These are phyloP conservation scores for Falciphora oryzae DNA, from an alignment of 2,329 filamentous ascomycete genomes.

Conservation along the genomic window DNA sequence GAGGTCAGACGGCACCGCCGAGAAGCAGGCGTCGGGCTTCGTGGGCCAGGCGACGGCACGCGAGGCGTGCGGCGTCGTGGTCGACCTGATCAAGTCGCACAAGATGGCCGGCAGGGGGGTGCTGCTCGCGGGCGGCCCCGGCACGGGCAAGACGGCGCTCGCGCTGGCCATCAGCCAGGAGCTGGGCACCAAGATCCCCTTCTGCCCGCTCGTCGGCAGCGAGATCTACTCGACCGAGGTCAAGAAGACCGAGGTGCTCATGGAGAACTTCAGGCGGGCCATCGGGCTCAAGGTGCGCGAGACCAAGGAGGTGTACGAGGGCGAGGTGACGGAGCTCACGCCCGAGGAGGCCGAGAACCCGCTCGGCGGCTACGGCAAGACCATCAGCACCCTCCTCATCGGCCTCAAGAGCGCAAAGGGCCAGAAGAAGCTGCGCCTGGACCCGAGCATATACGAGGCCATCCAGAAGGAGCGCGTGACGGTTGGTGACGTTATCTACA, in stretches of 20 bases:
- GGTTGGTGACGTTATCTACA: slow-evolving; percentile 96
- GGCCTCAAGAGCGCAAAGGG: slow-evolving; percentile 92
- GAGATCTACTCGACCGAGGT: slow-evolving; percentile 98
- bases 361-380: slow-evolving; percentile 92
- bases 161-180: slow-evolving; percentile 95
- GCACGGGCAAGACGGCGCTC: slow-evolving; percentile 94
- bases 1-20: slow-evolving; percentile 77
- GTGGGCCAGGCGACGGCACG: slow-evolving; percentile 82
- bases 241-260: slow-evolving; percentile 98
- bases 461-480: slow-evolving; percentile 98
- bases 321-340: slow-evolving; percentile 94
- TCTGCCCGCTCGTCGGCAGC: slow-evolving; percentile 96
- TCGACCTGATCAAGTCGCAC: slow-evolving; percentile 91
- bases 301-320: slow-evolving; percentile 99
- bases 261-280: slow-evolving; percentile 97
- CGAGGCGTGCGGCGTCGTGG: slow-evolving; percentile 95
- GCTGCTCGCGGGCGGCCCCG: slow-evolving; percentile 86
- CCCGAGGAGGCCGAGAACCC: slow-evolving; percentile 98
- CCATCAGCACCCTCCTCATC: slow-evolving; percentile 91
- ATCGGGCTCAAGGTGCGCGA: slow-evolving; percentile 96
- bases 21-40: slow-evolving; percentile 75
- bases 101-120: slow-evolving; percentile 97
- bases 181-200: slow-evolving; percentile 94
- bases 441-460: slow-evolving; percentile 98
- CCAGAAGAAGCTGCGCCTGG: slow-evolving; percentile 93